Evolutionary conservation across 805 yeast species (phyloP).

Genomic region (Yamadazyma paraphyllophila): DNA sequence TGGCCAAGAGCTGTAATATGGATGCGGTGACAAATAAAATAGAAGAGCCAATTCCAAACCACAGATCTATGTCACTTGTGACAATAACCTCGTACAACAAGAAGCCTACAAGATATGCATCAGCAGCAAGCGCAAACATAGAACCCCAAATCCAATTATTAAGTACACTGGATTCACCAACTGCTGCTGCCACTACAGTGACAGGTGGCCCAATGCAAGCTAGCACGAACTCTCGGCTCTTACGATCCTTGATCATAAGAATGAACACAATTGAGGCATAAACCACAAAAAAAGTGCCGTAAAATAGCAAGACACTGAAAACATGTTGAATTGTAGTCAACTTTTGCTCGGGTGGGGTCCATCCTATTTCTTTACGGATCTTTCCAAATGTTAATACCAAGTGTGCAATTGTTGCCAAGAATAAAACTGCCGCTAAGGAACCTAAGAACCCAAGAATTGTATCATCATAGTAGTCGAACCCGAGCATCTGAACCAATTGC

Average conservation of each 20-base stretch:
- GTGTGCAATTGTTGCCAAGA: background rate
- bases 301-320: background rate
- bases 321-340: background rate
- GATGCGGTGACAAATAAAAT: no score
- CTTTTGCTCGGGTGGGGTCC: background rate
- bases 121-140: no score
- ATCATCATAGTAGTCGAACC: background rate
- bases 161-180: no score
- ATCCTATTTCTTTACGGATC: background rate
- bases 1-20: no score
- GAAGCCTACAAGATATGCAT: no score
- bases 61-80: no score
- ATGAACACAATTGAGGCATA: background rate
- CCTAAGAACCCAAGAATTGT: background rate
- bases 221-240: background rate
- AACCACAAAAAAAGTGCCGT: background rate
- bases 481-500: background rate
- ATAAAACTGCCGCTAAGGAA: background rate
- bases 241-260: background rate
- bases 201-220: background rate
- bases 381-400: background rate
- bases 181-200: background rate
- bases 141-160: no score
- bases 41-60: no score
- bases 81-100: no score